phyloP scores from a whole-genome alignment of 805 yeast species.

The Ogataea nakhonphanomensis region DNA sequence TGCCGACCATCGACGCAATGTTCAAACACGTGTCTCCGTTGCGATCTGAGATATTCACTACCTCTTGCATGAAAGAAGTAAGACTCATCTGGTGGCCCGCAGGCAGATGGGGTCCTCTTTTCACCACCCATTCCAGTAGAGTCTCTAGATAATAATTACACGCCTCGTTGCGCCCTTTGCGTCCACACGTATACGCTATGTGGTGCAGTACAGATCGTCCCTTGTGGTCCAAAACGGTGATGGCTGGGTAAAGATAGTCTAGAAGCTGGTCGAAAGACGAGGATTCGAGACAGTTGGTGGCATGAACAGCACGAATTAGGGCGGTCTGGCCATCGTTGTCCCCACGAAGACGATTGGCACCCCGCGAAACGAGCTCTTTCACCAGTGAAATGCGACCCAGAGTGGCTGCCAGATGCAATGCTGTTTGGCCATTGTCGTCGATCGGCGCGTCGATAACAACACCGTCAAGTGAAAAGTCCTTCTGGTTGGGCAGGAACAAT shows the following conservation, averaged over 20 bases:
- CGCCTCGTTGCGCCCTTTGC: slow-evolving; percentile 69
- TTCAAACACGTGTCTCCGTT: slow-evolving; percentile 96
- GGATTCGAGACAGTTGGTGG: slow-evolving; percentile 76
- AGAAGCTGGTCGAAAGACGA: slow-evolving; percentile 70
- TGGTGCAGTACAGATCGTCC: slow-evolving; percentile 85
- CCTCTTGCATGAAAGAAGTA: slow-evolving; percentile 57
- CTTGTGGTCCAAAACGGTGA: slow-evolving; percentile 60
- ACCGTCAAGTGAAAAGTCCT: slow-evolving; percentile 31
- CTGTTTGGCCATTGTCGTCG: slow-evolving; percentile 90
- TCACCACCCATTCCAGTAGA: slow-evolving; percentile 74
- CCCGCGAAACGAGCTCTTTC: slow-evolving; percentile 59
- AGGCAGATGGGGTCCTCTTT: slow-evolving; percentile 44
- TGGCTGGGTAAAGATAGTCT: slow-evolving; percentile 71
- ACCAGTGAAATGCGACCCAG: slow-evolving; percentile 75
- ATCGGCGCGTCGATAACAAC: slow-evolving; percentile 78
- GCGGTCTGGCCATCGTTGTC: slow-evolving; percentile 88
- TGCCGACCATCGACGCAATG: slow-evolving; percentile 86
- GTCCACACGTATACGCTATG: slow-evolving; percentile 75
- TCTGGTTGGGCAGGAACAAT: slow-evolving; percentile 45
- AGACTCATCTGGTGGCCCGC: slow-evolving; percentile 44
- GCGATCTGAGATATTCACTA: slow-evolving; percentile 84
- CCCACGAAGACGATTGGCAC: slow-evolving; percentile 66
- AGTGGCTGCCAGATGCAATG: slow-evolving; percentile 95
- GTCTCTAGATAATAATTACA: slow-evolving; percentile 71
- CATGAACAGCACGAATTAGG: slow-evolving; percentile 76